These are phyloP conservation scores for Russula griseocarnosa DNA, from an alignment of 768 basidiomycete species.

Conservation along the genomic window DNA sequence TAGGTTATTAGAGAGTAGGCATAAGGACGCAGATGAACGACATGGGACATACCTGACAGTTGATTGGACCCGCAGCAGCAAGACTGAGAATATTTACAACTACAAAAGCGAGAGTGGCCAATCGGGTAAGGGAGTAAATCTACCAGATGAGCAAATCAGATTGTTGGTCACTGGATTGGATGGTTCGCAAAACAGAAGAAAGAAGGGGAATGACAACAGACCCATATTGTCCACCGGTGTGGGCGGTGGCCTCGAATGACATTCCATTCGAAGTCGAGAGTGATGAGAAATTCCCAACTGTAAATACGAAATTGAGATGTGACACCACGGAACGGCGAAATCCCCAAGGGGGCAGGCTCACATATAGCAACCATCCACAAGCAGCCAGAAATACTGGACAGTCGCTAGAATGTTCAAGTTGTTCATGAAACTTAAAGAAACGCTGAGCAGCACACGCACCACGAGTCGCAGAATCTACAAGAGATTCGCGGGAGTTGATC, in stretches of 20 bases:
- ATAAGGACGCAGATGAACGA: too few species aligned
- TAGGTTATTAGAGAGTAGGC: not conserved
- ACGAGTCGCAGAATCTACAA: too few species aligned
- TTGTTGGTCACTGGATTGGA: not conserved
- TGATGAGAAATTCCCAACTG: not conserved
- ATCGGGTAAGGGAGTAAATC: conserved; percentile 17
- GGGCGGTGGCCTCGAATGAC: conserved; percentile 5
- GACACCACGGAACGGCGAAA: too few species aligned
- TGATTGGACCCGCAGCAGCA: not conserved
- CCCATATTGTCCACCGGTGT: conserved; percentile 17
- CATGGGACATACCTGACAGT: conserved; percentile 10
- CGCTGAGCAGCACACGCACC: too few species aligned
- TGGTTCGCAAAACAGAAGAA: not conserved
- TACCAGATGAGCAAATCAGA: not conserved
- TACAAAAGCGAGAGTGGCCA: not conserved
- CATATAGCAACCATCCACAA: not conserved
- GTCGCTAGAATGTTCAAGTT: too few species aligned
- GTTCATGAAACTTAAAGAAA: too few species aligned
- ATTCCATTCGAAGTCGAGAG: not conserved
- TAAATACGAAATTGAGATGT: not conserved
- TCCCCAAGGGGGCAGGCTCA: not conserved
- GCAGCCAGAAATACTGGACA: not conserved
- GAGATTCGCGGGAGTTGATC: too few species aligned
- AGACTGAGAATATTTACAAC: not conserved
- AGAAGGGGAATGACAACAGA: not conserved